Evolutionary conservation across 2,329 filamentous ascomycete genomes (phyloP).

Genomic region (Pezicula neosporulosa): DNA sequence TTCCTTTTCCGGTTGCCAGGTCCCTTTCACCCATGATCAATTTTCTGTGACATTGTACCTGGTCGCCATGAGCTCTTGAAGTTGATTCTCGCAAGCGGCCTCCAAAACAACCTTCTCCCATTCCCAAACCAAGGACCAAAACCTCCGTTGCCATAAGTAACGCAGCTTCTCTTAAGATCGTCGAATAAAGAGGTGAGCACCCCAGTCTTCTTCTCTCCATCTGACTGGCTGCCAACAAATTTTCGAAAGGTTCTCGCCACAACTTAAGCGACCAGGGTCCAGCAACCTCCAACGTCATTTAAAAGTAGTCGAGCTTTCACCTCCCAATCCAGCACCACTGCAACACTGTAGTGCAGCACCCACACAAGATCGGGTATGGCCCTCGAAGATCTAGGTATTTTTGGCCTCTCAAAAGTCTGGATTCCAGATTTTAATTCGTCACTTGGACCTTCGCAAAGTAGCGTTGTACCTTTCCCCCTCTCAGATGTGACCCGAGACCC

Average conservation of each 20-base stretch:
- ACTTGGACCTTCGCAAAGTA: neutral
- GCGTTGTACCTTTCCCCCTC: neutral
- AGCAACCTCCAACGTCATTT: neutral
- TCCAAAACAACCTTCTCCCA: too few relatives aligned
- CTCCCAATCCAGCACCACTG: neutral
- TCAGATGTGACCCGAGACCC: neutral
- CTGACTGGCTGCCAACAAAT: neutral
- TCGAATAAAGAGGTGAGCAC: too few relatives aligned
- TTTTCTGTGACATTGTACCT: too few relatives aligned
- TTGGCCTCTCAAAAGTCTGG: neutral
- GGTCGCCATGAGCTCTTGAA: too few relatives aligned
- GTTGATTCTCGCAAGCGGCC: too few relatives aligned
- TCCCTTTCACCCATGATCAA: too few relatives aligned
- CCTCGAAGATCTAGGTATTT: neutral
- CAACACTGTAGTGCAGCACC: neutral
- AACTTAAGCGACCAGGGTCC: neutral
- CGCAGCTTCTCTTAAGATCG: neutral
- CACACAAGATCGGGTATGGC: neutral
- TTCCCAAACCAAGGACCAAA: too few relatives aligned
- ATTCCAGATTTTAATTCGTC: too few relatives aligned
- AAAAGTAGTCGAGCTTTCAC: neutral
- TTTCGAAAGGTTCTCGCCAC: neutral
- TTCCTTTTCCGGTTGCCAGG: too few relatives aligned
- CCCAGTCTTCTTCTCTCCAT: too few relatives aligned
- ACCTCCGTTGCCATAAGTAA: too few relatives aligned